A percentile compares a stretch with the other conserved stretches of the same genome.
Conservation (phyloP, 371 early-diverging fungal species). For the Apophysomyces variabilis region DNA sequence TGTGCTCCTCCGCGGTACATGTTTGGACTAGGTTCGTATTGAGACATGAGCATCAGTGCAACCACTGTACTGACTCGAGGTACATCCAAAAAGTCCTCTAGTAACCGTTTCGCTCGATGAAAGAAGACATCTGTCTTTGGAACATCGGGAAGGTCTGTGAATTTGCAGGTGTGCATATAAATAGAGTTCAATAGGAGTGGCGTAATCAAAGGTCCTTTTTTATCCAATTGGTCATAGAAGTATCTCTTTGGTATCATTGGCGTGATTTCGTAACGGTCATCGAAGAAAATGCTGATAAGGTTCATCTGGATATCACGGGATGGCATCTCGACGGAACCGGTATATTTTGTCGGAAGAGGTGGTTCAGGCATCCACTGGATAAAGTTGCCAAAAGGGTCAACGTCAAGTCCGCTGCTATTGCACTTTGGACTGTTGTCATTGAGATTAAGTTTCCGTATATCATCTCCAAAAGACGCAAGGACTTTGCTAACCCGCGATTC, state of each 20-base stretch:
- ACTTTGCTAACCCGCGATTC: slow-evolving; percentile 26
- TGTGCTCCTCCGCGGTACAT: slow-evolving; percentile 22
- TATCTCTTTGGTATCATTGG: slow-evolving; percentile 19
- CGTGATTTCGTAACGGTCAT: slow-evolving; percentile 17
- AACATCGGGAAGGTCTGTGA: slow-evolving; percentile 16
- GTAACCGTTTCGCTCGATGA: slow-evolving; percentile 33
- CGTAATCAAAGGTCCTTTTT: slow-evolving; percentile 37
- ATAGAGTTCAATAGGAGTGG: slow-evolving; percentile 42
- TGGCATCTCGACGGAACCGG: slow-evolving; percentile 35
- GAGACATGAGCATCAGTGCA: slow-evolving; percentile 31
- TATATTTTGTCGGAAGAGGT: slow-evolving; percentile 23
- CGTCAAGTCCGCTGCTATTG: slow-evolving; percentile 15
- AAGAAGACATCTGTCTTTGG: slow-evolving; percentile 35
- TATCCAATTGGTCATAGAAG: slow-evolving; percentile 29
- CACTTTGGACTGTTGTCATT: slow-evolving; percentile 22
- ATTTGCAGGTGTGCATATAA: slow-evolving; percentile 25
- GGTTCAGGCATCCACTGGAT: slow-evolving; percentile 35
- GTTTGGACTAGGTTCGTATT: slow-evolving; percentile 35
- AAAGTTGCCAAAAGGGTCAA: slow-evolving; percentile 29
- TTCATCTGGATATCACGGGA: slow-evolving; percentile 32
- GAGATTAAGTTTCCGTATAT: slow-evolving; percentile 22
- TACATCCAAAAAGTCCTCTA: slow-evolving; percentile 42
- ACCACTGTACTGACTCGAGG: slow-evolving; percentile 38
- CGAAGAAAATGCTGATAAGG: slow-evolving; percentile 34
- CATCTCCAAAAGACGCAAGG: slow-evolving; percentile 23